These are phyloP conservation scores for Chlorophyllum brunneum DNA, from an alignment of 768 basidiomycete genomes.

Conservation along the genomic window DNA sequence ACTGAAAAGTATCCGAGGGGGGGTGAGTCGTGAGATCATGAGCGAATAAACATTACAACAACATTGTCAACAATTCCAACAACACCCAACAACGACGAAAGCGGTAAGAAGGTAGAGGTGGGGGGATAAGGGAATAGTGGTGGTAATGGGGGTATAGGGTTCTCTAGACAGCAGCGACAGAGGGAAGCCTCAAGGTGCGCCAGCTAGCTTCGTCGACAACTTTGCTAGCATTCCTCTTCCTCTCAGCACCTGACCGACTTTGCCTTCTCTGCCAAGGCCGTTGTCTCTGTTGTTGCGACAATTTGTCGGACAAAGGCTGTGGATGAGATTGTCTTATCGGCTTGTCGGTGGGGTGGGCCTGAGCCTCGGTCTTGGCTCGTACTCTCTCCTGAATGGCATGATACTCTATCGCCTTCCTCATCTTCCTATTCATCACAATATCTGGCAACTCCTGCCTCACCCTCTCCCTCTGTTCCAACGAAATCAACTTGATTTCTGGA, in stretches of 20 bases:
- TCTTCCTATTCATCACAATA: conserved; percentile 28
- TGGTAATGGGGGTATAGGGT: too few species aligned
- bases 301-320: not conserved
- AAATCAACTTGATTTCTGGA: conserved; percentile 3
- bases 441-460: conserved; percentile 19
- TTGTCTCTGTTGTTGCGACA: not conserved
- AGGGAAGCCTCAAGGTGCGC: conserved; percentile 4
- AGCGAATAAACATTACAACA: not conserved
- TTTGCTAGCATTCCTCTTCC: not conserved
- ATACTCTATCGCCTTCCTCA: conserved; percentile 27
- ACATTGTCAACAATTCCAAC: not conserved
- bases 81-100: not conserved
- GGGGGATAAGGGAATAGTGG: too few species aligned
- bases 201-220: conserved; percentile 1
- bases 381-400: conserved; percentile 12
- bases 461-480: conserved; percentile 4
- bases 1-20: not conserved
- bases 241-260: not conserved
- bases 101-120: not conserved
- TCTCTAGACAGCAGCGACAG: conserved; percentile 2
- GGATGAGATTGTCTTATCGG: not conserved
- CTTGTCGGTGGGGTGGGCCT: not conserved
- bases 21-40: not conserved
- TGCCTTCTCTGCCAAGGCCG: not conserved
- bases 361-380: not conserved